phyloP scores from a whole-genome alignment of 2,329 filamentous ascomycete genomes.

The Venturiaceae sp. region DNA sequence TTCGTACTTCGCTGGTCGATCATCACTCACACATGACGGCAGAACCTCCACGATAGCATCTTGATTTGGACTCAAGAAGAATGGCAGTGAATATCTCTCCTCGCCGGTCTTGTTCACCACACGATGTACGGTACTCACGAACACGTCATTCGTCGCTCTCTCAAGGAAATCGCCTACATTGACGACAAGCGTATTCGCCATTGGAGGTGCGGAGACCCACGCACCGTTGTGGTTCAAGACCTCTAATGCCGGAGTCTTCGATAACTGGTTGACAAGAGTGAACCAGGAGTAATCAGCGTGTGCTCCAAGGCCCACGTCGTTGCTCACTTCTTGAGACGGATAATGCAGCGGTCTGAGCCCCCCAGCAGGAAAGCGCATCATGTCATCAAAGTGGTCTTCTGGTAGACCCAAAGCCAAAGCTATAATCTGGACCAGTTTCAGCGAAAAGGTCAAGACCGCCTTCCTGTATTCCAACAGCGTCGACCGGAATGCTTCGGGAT shows the following conservation, averaged over 20 bases:
- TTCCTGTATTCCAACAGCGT: slow-evolving; percentile 22
- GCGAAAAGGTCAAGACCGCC: slow-evolving; percentile 15
- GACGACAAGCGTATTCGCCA: slow-evolving; percentile 27
- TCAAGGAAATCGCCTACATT: slow-evolving; percentile 33
- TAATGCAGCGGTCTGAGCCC: slow-evolving; percentile 32
- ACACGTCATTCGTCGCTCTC: slow-evolving; percentile 29
- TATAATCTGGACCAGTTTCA: slow-evolving; percentile 20
- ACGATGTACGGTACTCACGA: slow-evolving; percentile 30
- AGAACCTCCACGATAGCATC: not conserved
- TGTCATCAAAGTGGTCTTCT: slow-evolving; percentile 26
- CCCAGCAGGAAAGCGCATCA: slow-evolving; percentile 30
- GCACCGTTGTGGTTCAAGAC: slow-evolving; percentile 31
- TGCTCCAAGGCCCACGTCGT: slow-evolving; percentile 28
- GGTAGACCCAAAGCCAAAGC: slow-evolving; percentile 30
- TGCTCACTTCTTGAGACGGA: slow-evolving; percentile 22
- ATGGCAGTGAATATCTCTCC: slow-evolving; percentile 30
- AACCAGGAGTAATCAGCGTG: slow-evolving; percentile 35
- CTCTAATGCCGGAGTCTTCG: slow-evolving; percentile 16
- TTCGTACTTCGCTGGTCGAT: not conserved
- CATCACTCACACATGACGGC: not conserved
- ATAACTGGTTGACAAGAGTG: slow-evolving; percentile 25
- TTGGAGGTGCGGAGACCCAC: slow-evolving; percentile 28
- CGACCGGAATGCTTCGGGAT: slow-evolving; percentile 20
- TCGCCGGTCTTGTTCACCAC: slow-evolving; percentile 28
- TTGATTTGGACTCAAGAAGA: slow-evolving; percentile 27